These are phyloP conservation scores for Sicyos edulis DNA, from an alignment of 306 rosid genomes.

Conservation along the genomic window DNA sequence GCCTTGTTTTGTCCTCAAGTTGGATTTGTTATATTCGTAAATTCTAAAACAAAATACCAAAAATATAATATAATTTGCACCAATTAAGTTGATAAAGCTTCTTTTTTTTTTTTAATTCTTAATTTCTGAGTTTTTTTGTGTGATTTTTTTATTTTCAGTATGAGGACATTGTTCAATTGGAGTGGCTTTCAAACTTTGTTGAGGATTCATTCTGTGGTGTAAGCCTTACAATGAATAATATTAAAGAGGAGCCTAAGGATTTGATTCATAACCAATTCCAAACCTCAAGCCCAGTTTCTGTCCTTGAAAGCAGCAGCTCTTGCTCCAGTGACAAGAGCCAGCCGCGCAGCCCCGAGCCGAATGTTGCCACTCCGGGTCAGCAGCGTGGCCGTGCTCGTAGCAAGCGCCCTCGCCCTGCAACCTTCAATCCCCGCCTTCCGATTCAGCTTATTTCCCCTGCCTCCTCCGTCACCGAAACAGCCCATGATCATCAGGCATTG, in stretches of 20 bases:
- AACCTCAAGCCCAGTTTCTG: constrained; percentile 89
- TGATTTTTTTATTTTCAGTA: constrained; percentile 37
- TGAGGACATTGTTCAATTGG: constrained; percentile 87
- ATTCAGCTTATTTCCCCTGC: constrained; percentile 83
- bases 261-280: constrained; percentile 56
- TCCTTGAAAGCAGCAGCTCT: constrained; percentile 91
- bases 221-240: constrained; percentile 66
- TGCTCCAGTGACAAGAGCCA: constrained; percentile 57
- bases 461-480: constrained; percentile 54
- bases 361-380: constrained; percentile 36
- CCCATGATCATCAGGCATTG: constrained; percentile 27
- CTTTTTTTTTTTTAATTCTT: no score
- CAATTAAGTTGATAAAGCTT: no score
- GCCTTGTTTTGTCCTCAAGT: background rate
- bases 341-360: constrained; percentile 42
- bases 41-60: background rate
- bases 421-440: constrained; percentile 71
- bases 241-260: constrained; percentile 40
- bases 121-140: background rate
- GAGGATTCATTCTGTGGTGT: constrained; percentile 87
- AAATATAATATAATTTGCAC: background rate
- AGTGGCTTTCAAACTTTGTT: constrained; percentile 86
- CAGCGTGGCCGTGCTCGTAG: constrained; percentile 90
- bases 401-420: constrained; percentile 92
- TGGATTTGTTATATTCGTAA: background rate